Evolutionary conservation across 106 monocot species (phyloP).

Genomic region (Platanthera zijinensis): DNA sequence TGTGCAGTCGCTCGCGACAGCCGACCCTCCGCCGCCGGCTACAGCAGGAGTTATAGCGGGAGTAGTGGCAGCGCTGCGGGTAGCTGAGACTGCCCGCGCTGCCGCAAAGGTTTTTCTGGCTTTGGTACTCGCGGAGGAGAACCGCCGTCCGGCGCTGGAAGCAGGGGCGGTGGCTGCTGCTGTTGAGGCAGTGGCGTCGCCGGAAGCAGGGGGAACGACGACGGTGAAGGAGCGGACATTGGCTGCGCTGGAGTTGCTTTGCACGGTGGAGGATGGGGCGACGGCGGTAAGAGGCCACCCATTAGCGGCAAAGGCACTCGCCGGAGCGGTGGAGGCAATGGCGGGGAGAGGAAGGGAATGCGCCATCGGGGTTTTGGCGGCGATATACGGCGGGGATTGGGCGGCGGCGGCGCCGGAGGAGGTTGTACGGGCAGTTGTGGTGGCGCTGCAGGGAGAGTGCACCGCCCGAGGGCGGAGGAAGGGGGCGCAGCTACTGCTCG

Average conservation of each 20-base stretch:
- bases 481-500: slow-evolving; percentile 58
- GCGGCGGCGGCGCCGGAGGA: slow-evolving; percentile 46
- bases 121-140: slow-evolving; percentile 50
- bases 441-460: slow-evolving; percentile 91
- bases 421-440: slow-evolving; percentile 63
- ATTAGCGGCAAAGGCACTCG: slow-evolving; percentile 31
- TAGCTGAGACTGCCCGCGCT: slow-evolving; percentile 38
- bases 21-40: slow-evolving; percentile 8
- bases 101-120: slow-evolving; percentile 81
- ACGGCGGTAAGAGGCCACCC: slow-evolving; percentile 37
- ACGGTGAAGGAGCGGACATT: slow-evolving; percentile 51
- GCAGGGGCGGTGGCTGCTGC: slow-evolving; percentile 47
- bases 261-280: slow-evolving; percentile 69
- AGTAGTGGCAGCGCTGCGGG: slow-evolving; percentile 47
- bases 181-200: slow-evolving; percentile 34
- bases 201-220: slow-evolving; percentile 19
- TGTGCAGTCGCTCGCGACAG: slow-evolving; percentile 33
- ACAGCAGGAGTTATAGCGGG: slow-evolving; percentile 42
- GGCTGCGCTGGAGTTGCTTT: slow-evolving; percentile 67
- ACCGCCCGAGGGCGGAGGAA: slow-evolving; percentile 67
- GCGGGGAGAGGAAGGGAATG: slow-evolving; percentile 78
- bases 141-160: slow-evolving; percentile 54
- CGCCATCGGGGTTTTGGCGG: slow-evolving; percentile 71
- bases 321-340: slow-evolving; percentile 52
- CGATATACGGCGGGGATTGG: slow-evolving; percentile 42